phyloP scores from a whole-genome alignment of 768 basidiomycete species.

The Serendipita sp. region DNA sequence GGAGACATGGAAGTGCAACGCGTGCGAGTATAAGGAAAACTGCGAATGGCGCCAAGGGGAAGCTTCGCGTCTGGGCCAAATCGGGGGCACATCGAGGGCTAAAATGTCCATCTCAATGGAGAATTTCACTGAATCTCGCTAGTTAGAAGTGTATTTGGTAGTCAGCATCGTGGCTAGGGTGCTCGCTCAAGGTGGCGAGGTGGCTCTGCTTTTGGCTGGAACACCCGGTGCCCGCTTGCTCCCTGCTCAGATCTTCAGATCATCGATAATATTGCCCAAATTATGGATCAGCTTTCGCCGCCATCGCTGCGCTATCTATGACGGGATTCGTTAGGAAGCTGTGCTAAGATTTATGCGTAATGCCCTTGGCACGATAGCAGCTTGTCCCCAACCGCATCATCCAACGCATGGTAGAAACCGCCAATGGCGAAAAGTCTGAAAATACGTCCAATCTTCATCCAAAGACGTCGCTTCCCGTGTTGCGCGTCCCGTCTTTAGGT shows the following conservation, averaged over 20 bases:
- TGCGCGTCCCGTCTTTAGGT: background rate
- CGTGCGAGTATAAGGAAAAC: background rate
- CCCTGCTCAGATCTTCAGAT: too few relatives aligned
- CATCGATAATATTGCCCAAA: too few relatives aligned
- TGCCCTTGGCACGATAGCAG: background rate
- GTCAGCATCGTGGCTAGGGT: too few relatives aligned
- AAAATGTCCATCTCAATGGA: too few relatives aligned
- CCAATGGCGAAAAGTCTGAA: background rate
- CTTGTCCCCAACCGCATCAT: background rate
- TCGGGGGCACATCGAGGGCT: background rate
- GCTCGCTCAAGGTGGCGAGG: too few relatives aligned
- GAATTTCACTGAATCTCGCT: too few relatives aligned
- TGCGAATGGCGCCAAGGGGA: background rate
- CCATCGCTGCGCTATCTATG: too few relatives aligned
- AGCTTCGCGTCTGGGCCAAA: background rate
- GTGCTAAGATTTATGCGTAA: background rate
- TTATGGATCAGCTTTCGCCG: too few relatives aligned
- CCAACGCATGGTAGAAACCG: background rate
- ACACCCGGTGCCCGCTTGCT: too few relatives aligned
- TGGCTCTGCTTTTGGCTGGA: too few relatives aligned
- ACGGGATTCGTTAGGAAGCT: background rate
- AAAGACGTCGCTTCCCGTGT: background rate
- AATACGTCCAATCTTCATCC: background rate
- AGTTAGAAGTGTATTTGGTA: too few relatives aligned
- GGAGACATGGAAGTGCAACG: constrained; percentile 6